These are phyloP conservation scores for Lentithecium fluviatile DNA, from an alignment of 495 filamentous ascomycete genomes.

Conservation along the genomic window DNA sequence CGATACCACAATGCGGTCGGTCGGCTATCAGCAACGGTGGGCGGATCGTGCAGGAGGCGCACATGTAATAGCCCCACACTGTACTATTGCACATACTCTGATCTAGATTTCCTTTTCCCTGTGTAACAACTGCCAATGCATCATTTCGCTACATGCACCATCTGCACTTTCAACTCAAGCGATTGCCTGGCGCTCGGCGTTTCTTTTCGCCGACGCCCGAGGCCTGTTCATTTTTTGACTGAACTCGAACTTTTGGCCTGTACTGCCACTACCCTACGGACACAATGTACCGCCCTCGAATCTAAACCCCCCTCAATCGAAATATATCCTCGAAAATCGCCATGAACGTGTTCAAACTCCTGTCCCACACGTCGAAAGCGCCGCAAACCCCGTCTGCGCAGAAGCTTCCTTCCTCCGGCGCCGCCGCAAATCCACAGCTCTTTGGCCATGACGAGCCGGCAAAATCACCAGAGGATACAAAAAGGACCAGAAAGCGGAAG, in stretches of 20 bases:
- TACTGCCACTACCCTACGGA: background rate
- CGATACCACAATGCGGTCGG: background rate
- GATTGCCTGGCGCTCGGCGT: background rate
- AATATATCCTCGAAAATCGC: background rate
- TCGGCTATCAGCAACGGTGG: background rate
- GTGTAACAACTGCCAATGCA: slow-evolving; percentile 32
- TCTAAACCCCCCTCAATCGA: background rate
- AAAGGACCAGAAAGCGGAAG: slow-evolving; percentile 38
- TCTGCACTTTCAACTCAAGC: background rate
- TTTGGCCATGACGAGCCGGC: slow-evolving; percentile 47
- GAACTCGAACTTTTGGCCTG: slow-evolving; percentile 6
- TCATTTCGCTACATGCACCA: background rate
- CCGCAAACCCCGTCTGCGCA: slow-evolving; percentile 37
- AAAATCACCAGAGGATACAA: slow-evolving; percentile 32
- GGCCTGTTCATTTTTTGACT: slow-evolving; percentile 14
- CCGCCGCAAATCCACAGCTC: slow-evolving; percentile 54
- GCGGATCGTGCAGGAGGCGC: background rate
- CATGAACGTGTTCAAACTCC: slow-evolving; percentile 67
- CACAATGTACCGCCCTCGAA: background rate
- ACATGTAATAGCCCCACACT: slow-evolving; percentile 23
- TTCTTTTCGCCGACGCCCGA: slow-evolving; percentile 10
- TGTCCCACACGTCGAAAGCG: slow-evolving; percentile 62
- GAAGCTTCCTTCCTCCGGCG: slow-evolving; percentile 54
- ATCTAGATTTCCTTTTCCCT: slow-evolving; percentile 33
- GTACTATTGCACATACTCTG: slow-evolving; percentile 39